Base-by-base conservation (phyloP, 108 stramenopile genomes). In the Skeletonema tropicum region DNA sequence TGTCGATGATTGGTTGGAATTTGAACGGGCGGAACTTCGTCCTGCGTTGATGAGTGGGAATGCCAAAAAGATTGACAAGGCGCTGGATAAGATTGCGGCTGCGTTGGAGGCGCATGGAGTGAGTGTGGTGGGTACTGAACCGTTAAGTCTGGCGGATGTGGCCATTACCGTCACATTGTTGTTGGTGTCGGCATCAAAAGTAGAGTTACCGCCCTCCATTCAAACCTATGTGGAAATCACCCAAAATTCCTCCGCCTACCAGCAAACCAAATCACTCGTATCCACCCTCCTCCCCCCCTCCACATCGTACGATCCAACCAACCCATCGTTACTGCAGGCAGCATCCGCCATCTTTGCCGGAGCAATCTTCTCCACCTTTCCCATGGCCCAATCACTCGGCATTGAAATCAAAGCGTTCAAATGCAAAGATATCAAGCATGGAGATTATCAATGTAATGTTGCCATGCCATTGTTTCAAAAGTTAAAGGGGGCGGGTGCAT, bases 401-500 rank as follows among this genome's bases (percentile, higher is more conserved):
- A 71, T 68, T 35, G 72, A 88, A 36, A 84, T 90, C 46, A 83
- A 83, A 48, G 88, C 89, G 21, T 84, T 82, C 45, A 87, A 84
- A 60, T 93, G 94, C 70, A 80, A 88, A 52, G 84, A 89, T 55
- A 71, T 89, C 60, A 97, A 96, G 77, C 84, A 97, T 64, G 94
- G 94, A 6, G 98, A 99, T 82, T 99, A 91, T 83, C 99, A 99
- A 84, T 98, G 98, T 89, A 98, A 96, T 74, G 87, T 83, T 21
- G 94, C 98, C 84, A 99, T 99, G 98, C 79, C 87, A 5, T 66
- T 96, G 57, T 98, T 89, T 86, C 93, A 96, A 71, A 85, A 83
- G 29, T 87, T 98, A 42, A 95, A 96, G 77, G 88, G 87, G 17
- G 31, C 64, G 48, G 88, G 81, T n/a, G 57, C 48, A 1, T 42